phyloP scores from a whole-genome alignment of 257 asterid genomes.

The Capsicum rhomboideum region DNA sequence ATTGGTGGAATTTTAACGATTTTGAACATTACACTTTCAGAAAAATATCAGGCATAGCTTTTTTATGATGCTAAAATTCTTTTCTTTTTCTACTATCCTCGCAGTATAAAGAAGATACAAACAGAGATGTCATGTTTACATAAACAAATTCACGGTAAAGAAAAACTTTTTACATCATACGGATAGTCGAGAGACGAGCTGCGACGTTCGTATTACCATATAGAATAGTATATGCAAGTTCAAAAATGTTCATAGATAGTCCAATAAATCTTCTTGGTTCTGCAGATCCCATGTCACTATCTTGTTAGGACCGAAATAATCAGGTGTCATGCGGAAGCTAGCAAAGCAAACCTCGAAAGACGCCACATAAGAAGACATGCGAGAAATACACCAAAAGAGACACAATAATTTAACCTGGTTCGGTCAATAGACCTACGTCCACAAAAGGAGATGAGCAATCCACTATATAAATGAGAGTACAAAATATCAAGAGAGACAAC shows the following conservation, averaged over 20 bases:
- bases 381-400: no score
- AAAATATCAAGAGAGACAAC: no score
- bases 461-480: no score
- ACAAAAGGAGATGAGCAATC: no score
- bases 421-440: no score
- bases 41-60: background rate
- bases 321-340: no score
- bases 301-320: no score
- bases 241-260: conserved; percentile 25
- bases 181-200: background rate
- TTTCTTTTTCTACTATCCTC: background rate
- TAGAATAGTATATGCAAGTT: background rate
- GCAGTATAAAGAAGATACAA: background rate
- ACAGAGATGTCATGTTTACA: background rate
- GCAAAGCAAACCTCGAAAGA: no score
- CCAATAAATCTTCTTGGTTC: conserved; percentile 51
- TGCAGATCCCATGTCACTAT: conserved; percentile 76
- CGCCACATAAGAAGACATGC: no score
- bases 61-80: background rate
- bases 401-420: no score
- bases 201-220: background rate
- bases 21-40: background rate
- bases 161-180: background rate
- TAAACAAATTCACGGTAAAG: background rate
- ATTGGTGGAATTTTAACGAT: no score